Evolutionary conservation across 305 asterid species (phyloP).

Genomic region (Solanum hybrid): DNA sequence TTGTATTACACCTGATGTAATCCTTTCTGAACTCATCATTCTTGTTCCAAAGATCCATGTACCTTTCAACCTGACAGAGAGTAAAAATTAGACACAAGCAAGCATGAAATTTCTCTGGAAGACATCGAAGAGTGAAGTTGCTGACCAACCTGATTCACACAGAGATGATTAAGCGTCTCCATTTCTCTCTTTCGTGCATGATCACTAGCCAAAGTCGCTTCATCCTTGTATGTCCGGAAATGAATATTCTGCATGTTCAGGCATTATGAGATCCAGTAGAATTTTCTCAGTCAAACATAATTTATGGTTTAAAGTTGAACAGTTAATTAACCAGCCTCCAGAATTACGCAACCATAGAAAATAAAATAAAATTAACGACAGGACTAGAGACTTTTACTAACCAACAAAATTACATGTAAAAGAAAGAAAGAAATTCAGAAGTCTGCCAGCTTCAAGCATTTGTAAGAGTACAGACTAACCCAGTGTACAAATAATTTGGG

Average conservation of each 20-base stretch:
- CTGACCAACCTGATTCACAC: slow-evolving; percentile 49
- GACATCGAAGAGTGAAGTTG: not conserved
- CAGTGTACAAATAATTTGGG: not conserved
- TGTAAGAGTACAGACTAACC: not conserved
- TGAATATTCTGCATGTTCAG: slow-evolving; percentile 53
- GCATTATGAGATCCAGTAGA: not conserved
- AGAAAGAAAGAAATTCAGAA: not conserved
- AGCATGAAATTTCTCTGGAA: not conserved
- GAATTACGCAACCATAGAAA: not conserved
- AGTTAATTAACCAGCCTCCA: not conserved
- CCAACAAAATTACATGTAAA: not conserved
- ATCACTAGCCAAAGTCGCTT: slow-evolving; percentile 42
- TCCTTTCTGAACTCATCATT: slow-evolving; percentile 57
- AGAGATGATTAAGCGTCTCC: slow-evolving; percentile 44
- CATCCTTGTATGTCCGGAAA: slow-evolving; percentile 61
- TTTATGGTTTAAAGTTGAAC: not conserved
- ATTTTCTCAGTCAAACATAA: not conserved
- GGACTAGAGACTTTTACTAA: not conserved
- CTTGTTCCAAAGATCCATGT: slow-evolving; percentile 69
- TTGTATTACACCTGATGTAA: slow-evolving; percentile 41
- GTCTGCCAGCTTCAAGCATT: not conserved
- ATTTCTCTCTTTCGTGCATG: slow-evolving; percentile 44
- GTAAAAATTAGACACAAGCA: not conserved
- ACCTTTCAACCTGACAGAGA: slow-evolving; percentile 43
- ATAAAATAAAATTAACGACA: not conserved